Evolutionary conservation across 768 basidiomycete genomes (phyloP), one percentile per base, ranked within the genome.

Genomic region (Tylopilus felleus): DNA sequence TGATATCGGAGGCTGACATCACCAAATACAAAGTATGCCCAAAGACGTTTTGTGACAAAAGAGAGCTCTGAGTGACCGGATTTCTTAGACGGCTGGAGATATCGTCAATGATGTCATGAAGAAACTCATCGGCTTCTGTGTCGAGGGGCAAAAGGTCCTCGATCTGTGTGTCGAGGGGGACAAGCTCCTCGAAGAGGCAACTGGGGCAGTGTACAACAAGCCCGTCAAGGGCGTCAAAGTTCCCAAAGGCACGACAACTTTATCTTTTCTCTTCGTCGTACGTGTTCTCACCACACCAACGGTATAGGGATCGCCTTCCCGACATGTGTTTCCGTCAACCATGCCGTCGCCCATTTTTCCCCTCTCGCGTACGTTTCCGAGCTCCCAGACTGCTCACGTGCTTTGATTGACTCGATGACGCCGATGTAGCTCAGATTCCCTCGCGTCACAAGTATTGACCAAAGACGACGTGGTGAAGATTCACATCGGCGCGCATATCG

Each of bases 401-500:
- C 35, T 31, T 51, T 27, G 47, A 61, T 53, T 57, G 72, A 69
- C 66, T 71, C 58, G 68, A 57, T 68, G 57, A 55, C 62, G 22
- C 42, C 36, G 27, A 49, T 53, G 13, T 59, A 90, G 88, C 60
- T 91, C 90, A 35, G 90, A 93, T 74, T 73, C 85, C 16, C 80
- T 82, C 58, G 82, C 88, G 25, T 74, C 76, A 8, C 84, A 85
- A 70, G 80, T 71, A 47, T 80, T 95, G 60, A 83, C 81, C 25
- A 88, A 93, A 59, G 84, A 85, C 56, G 97, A 99, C 70, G 85
- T 99, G 53, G 96, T 98, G 61, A 98, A 98, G 75, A 75, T 99
- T 59, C 92, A 95, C 71, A 79, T 98, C 56, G 97, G 97, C 43
- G 94, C 95, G 19, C 97, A 99, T 67, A 93, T 99, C 72, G 96